These are phyloP conservation scores for Penicillium simplicissimum DNA, from an alignment of 495 filamentous ascomycete species.

Conservation along the genomic window DNA sequence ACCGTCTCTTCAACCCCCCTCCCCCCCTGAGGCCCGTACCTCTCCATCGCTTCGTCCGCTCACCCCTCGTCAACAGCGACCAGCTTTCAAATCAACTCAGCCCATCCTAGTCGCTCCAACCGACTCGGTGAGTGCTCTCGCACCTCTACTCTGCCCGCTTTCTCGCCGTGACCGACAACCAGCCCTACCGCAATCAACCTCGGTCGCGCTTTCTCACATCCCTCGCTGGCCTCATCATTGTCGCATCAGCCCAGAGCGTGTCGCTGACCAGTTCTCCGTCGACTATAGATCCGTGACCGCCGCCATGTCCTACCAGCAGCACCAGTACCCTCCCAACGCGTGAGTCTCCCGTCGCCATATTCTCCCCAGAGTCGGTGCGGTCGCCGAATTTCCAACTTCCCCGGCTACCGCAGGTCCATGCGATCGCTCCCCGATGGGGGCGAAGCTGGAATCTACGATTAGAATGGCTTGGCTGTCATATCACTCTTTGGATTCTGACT, in stretches of 20 bases:
- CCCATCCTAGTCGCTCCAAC: slow-evolving; percentile 1
- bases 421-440: neutral
- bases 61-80: neutral
- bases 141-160: too few relatives aligned
- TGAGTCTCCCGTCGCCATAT: slow-evolving; percentile 12
- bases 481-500: slow-evolving; percentile 2
- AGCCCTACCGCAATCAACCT: neutral
- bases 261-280: slow-evolving; percentile 11
- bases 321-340: slow-evolving; percentile 28
- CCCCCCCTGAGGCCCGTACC: slow-evolving; percentile 15
- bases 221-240: neutral
- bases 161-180: too few relatives aligned
- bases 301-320: slow-evolving; percentile 48
- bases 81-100: neutral
- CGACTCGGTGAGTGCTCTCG: slow-evolving; percentile 15
- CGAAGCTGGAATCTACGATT: neutral
- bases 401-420: neutral
- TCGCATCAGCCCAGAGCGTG: neutral
- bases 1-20: neutral
- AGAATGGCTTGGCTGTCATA: neutral
- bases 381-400: neutral
- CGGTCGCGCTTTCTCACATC: neutral
- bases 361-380: neutral
- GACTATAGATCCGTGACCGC: slow-evolving; percentile 1
- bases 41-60: slow-evolving; percentile 19